Base-by-base conservation (phyloP, 176 grass and related monocot species). In the Pontederia crassipes region DNA sequence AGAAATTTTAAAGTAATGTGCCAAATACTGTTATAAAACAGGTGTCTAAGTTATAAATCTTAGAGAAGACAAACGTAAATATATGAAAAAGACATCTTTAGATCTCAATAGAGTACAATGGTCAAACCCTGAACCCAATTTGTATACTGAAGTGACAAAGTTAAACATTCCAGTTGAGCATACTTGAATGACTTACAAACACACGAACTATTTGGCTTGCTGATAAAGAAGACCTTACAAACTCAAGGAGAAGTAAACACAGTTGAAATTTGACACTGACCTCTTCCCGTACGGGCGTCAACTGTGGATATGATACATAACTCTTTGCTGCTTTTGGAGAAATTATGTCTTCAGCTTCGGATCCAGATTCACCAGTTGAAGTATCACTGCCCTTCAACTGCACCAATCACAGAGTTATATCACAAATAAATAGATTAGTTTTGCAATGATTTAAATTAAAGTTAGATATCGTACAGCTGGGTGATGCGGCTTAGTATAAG, bases 261-360 rank as follows among this genome's bases (percentile, higher is more conserved):
- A 54, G n/a, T 54, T 27, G 20, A 28, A 58, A 58, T 13, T 27
- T 61, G 15, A 27, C 58, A 40, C 58, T 45, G 35, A 45, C 58
- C 58, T 61, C 58, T 45, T 61, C 58, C 35, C 45, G 28, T 61
- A 61, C 58, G 3, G 58, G 58, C 12, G 58, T 61, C 58, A 61
- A 61, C 10, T 4, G 58, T 15, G 58, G 58, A 61, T 46, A 15
- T 61, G 28, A 45, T 45, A 61, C 11, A 61, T 61, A 45, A 46
- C 14, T 45, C 28, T 13, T 54, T 3, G 51, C 11, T 15, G 58
- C 11, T 6, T 61, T 61, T 40, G 58, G 58, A 61, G 58, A 61
- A 61, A 32, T n/a, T 14, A 32, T n/a, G 13, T 61, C 58, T 61
- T 61, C 58, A 61, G 58, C 58, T 61, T 61, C 51, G 12, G 51